Base-by-base conservation (phyloP, 768 basidiomycete genomes). In the Rhodotorula toruloides region DNA sequence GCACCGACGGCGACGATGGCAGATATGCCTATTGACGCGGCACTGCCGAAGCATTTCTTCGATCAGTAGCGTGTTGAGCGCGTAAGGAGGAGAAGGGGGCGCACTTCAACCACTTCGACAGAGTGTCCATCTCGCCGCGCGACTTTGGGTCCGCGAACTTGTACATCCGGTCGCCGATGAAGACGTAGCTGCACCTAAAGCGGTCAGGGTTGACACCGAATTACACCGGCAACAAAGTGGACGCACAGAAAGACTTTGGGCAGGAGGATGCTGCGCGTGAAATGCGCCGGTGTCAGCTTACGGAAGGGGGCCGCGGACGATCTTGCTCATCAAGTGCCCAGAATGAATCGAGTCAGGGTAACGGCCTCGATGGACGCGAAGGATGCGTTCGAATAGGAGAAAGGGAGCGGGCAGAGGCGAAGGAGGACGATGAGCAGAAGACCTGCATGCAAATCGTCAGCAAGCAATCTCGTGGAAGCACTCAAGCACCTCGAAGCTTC, bases 301-400 rank as follows among this genome's bases (percentile, higher is more conserved):
- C 25, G 25, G 37, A 32, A 19, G 2, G 12, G 36, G 52, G 11
- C n/a, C n/a, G n/a, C n/a, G n/a, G n/a, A n/a, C n/a, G n/a, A n/a
- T n/a, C n/a, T n/a, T n/a, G n/a, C n/a, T n/a, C n/a, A n/a, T n/a
- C n/a, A n/a, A n/a, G 89, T 91, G 10, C 90, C 90, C 13, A 85
- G 74, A 52, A 84, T 77, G 74, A 91, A 91, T 78, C 91, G 89
- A 80, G 82, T 84, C 5, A 91, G 74, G 8, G 84, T 79, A 19
- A 91, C 89, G 9, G 87, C 79, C 75, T 85, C 82, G 60, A 92
- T 88, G 37, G 87, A 87, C 83, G 76, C 76, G 59, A 77, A 77
- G 27, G 91, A 79, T 0, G 86, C 80, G 65, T 90, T 91, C n/a
- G 86, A 84, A 73, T 90, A 92, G 0, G 87, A 86, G 87, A 89